These are phyloP conservation scores for Vickermania ingenoplastis DNA, from an alignment of 208 protist species.

Conservation along the genomic window DNA sequence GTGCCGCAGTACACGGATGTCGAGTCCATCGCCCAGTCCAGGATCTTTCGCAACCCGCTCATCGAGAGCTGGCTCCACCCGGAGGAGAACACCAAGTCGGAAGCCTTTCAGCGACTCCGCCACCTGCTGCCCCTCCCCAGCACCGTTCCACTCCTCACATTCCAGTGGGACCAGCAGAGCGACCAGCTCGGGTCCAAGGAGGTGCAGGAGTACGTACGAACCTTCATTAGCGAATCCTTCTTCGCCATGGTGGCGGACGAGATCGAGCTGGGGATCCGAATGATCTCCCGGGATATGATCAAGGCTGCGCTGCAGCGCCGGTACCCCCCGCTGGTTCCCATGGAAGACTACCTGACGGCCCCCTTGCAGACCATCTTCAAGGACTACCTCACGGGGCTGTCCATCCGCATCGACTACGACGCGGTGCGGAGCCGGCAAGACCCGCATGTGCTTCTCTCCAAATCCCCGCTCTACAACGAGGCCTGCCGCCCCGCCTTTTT, in stretches of 20 bases:
- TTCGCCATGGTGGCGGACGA: slow-evolving; percentile 13
- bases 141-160: slow-evolving; percentile 21
- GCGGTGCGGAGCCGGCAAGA: slow-evolving; percentile 26
- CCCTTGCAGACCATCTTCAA: slow-evolving; percentile 26
- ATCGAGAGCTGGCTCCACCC: slow-evolving; percentile 77
- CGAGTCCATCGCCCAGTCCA: slow-evolving; percentile 53
- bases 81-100: slow-evolving; percentile 30
- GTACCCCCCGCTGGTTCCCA: not conserved
- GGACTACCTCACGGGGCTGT: slow-evolving; percentile 54
- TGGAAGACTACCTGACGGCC: not conserved
- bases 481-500: slow-evolving; percentile 21
- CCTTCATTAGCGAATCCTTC: slow-evolving; percentile 46
- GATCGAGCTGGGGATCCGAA: slow-evolving; percentile 14
- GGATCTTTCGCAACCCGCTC: slow-evolving; percentile 72
- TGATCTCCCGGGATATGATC: not conserved
- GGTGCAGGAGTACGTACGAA: slow-evolving; percentile 58
- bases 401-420: slow-evolving; percentile 45
- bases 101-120: slow-evolving; percentile 32
- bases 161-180: slow-evolving; percentile 56
- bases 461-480: slow-evolving; percentile 41
- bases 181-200: slow-evolving; percentile 1
- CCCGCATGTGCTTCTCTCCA: slow-evolving; percentile 26
- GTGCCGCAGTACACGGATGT: slow-evolving; percentile 50
- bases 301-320: not conserved
- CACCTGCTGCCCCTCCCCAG: slow-evolving; percentile 18